Percentiles rank a stretch among this genome's conserved stretches.
phyloP scores from a whole-genome alignment of 257 asterid species.

The Striga asiatica region DNA sequence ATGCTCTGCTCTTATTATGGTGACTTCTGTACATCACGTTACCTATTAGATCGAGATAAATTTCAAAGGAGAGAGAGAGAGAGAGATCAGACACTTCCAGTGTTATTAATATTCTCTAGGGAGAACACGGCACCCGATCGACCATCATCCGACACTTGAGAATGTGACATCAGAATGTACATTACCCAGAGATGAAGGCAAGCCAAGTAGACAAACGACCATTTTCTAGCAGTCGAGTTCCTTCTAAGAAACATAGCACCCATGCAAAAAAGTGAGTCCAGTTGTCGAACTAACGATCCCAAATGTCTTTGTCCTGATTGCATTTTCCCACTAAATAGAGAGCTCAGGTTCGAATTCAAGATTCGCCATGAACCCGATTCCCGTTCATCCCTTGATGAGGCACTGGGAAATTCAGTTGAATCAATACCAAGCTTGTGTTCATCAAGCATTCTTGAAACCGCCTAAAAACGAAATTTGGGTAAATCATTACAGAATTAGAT shows the following conservation, averaged over 20 bases:
- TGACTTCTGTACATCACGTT: no score
- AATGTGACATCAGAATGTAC: constrained; percentile 58
- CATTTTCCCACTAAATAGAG: constrained; percentile 42
- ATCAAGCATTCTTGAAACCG: constrained; percentile 60
- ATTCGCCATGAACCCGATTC: constrained; percentile 43
- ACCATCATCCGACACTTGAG: constrained; percentile 44
- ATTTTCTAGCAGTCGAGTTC: constrained; percentile 64
- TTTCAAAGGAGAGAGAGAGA: not conserved
- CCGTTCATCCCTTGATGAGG: constrained; percentile 44
- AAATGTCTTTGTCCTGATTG: constrained; percentile 67
- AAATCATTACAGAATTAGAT: not conserved
- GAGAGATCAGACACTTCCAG: constrained; percentile 42
- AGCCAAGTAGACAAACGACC: constrained; percentile 53
- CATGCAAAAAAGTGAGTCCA: constrained; percentile 69
- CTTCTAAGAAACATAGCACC: constrained; percentile 58
- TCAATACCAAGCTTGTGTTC: constrained; percentile 34
- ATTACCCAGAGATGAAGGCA: constrained; percentile 88
- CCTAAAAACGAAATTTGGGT: constrained; percentile 28
- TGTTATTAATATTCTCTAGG: constrained; percentile 71
- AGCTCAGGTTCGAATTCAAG: constrained; percentile 41
- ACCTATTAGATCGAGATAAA: not conserved
- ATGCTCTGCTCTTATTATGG: no score
- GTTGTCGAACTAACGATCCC: constrained; percentile 64
- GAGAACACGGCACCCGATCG: constrained; percentile 59
- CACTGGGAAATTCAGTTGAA: constrained; percentile 29